Conservation (phyloP, 2,329 filamentous ascomycete species). For the Dothideomycetes sp. region DNA sequence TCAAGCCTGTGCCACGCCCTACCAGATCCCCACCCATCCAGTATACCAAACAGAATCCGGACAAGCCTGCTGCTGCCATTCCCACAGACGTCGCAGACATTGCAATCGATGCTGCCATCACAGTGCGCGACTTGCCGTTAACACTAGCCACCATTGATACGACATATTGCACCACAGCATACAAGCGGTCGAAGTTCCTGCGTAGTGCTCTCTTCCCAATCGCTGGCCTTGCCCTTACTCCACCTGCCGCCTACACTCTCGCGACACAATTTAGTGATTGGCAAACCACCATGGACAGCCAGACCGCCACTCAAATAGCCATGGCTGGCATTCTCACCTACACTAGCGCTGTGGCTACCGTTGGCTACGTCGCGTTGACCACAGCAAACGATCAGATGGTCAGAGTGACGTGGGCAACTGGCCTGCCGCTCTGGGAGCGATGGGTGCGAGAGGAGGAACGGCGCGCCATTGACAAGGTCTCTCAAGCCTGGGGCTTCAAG, state of each 20-base stretch:
- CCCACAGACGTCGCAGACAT: constrained; percentile 57
- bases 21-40: constrained; percentile 42
- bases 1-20: constrained; percentile 59
- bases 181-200: constrained; percentile 55
- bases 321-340: constrained; percentile 78
- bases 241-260: constrained; percentile 58
- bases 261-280: constrained; percentile 55
- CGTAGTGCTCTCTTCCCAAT: constrained; percentile 52
- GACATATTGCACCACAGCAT: constrained; percentile 57
- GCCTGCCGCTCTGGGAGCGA: constrained; percentile 66
- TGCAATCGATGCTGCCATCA: constrained; percentile 71
- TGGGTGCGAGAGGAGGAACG: constrained; percentile 89
- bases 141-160: constrained; percentile 66
- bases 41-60: constrained; percentile 53
- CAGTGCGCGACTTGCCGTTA: constrained; percentile 64
- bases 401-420: constrained; percentile 79
- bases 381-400: constrained; percentile 94
- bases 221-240: constrained; percentile 44
- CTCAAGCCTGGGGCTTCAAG: constrained; percentile 83
- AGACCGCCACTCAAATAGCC: constrained; percentile 63
- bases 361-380: constrained; percentile 74
- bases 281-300: constrained; percentile 67
- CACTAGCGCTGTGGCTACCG: constrained; percentile 64
- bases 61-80: constrained; percentile 54
- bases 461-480: constrained; percentile 74